A percentile compares a stretch with the other conserved stretches of the same genome.
phyloP scores from a whole-genome alignment of 257 asterid genomes.

The Eustoma russellianum region DNA sequence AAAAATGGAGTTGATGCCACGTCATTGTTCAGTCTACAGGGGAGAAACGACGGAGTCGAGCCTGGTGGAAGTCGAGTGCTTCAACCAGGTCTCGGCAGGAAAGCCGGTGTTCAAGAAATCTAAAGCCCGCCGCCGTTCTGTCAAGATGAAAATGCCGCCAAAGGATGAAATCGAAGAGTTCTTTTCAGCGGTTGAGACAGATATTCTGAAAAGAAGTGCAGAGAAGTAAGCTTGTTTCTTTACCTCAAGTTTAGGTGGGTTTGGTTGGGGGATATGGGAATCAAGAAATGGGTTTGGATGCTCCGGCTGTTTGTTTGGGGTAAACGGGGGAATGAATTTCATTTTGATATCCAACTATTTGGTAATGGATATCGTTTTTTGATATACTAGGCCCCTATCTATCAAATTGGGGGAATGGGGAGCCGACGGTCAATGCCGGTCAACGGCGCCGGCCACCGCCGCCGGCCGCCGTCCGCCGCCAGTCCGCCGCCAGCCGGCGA shows the following conservation, averaged over 20 bases:
- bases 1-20: no score
- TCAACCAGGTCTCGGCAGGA: constrained; percentile 31
- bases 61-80: constrained; percentile 27
- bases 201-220: constrained; percentile 30
- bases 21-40: constrained; percentile 19
- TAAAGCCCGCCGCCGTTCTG: constrained; percentile 11
- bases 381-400: no score
- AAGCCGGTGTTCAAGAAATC: constrained; percentile 15
- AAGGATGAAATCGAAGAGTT: constrained; percentile 46
- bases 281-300: no score
- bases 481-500: no score
- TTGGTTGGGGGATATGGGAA: no score
- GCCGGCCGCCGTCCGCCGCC: no score
- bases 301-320: no score
- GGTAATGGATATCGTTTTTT: no score
- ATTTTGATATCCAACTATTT: neutral
- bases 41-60: constrained; percentile 26
- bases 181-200: constrained; percentile 45
- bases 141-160: constrained; percentile 31
- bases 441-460: no score
- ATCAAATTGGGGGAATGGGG: no score
- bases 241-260: constrained; percentile 18
- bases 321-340: no score
- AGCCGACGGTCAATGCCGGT: no score
- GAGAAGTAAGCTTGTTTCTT: constrained; percentile 29